These are phyloP conservation scores for Penicillium pulvis DNA, from an alignment of 495 filamentous ascomycete genomes.

Conservation along the genomic window DNA sequence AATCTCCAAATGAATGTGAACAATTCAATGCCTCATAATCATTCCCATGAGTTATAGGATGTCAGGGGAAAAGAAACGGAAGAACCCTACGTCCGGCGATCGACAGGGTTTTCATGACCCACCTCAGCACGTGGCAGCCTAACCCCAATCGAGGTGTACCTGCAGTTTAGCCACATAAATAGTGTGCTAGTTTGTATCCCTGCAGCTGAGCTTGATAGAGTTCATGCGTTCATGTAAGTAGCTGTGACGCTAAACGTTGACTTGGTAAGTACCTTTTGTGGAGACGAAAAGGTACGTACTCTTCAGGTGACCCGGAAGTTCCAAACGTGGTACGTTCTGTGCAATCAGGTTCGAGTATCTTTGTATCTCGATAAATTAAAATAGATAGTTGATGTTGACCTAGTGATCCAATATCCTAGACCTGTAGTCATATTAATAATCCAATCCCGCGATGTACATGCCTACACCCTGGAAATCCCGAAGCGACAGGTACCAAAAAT, in stretches of 20 bases:
- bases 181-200: not conserved
- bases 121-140: not conserved
- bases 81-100: not conserved
- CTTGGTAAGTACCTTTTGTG: not conserved
- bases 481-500: not conserved
- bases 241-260: not conserved
- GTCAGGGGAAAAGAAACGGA: no score
- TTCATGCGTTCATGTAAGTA: no score
- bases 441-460: no score
- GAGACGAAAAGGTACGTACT: no score
- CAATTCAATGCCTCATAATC: no score
- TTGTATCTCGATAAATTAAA: no score
- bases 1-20: no score
- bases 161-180: not conserved
- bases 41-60: no score
- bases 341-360: no score
- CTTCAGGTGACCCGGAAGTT: no score
- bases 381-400: no score
- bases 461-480: not conserved
- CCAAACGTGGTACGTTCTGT: no score
- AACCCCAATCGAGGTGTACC: not conserved
- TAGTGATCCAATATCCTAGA: not conserved
- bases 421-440: not conserved
- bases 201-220: not conserved
- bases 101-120: not conserved